Base-by-base conservation (phyloP, 148 eudicot species). In the Beta vulgaris region DNA sequence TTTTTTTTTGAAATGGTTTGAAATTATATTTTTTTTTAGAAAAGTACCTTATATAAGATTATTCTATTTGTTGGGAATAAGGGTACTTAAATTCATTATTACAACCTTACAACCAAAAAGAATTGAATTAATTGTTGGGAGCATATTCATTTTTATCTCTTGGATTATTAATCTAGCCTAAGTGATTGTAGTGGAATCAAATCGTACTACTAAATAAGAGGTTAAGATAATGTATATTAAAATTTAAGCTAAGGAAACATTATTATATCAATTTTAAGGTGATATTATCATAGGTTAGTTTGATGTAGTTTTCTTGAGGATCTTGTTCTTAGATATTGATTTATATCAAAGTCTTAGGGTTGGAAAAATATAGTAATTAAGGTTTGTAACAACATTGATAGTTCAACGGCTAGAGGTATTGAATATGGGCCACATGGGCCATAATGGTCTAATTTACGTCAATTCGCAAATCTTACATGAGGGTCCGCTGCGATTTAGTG, bases 401-500 rank as follows among this genome's bases (percentile, higher is more conserved):
- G 73, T 68, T 53, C 73, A 68, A 68, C 58, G 40, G 51, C 32
- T 19, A 55, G 39, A 28, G 32, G 46, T 25, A 42, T 36, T 71
- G 21, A 62, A 59, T n/a, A 29, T 64, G 63, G 63, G 71, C 32
- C 79, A 71, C 48, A 59, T 60, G 46, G 14, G 62, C 53, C 60
- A 64, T 68, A n/a, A n/a, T 72, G 82, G 25, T 62, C 73, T 49
- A 55, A 64, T n/a, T 63, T 54, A 71, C 26, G 83, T 80, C 83
- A 80, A 80, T 80, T 73, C 64, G 18, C 61, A 71, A 69, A 80
- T 80, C 83, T 80, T 76, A 46, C 34, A 65, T 6, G 76, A 71
- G 79, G 83, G 83, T 72, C 83, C 83, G 26, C 55, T 70, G 26
- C n/a, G 79, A 80, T 80, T 77, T 80, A 64, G 73, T 35, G 78